Base-by-base conservation (phyloP, 768 basidiomycete genomes). In the Multifurca ochricompacta region DNA sequence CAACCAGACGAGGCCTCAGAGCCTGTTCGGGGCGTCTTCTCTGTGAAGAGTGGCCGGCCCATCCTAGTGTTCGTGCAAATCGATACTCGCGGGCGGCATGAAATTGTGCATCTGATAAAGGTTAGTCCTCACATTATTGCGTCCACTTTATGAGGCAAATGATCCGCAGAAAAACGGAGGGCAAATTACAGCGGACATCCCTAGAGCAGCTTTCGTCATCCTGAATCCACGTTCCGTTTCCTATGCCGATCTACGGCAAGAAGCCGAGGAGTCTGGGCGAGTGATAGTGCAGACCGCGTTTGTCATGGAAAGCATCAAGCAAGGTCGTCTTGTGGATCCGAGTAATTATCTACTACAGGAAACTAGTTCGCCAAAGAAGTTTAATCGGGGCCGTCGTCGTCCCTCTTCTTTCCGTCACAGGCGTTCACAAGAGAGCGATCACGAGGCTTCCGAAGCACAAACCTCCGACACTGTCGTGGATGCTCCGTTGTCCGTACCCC, bases 121-220 rank as follows among this genome's bases (percentile, higher is more conserved):
- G 57, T 57, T 32, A 42, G 51, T 57, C 27, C 21, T 47, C 34
- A 23, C 27, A 21, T 19, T 23, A 28, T 27, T 18, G 11, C 19
- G 4, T n/a, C 19, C 7, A 18, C 40, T 25, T 5, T 28, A 28
- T 14, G 40, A 52, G 14, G 7, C 34, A 27, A 47, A 52, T 30
- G 11, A 37, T 25, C 39, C 13, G 10, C 64, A 90, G 87, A 82
- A 74, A 76, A 73, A 83, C 55, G 84, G 81, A 9, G 87, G 87
- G 8, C 74, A 65, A 56, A 80, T 87, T 46, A 74, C 73, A 10
- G 71, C 73, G 21, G 73, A 74, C 32, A 74, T 79, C n/a, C 65
- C 69, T 8, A 69, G 72, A 11, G 85, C 85, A 6, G 78, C 85
- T 63, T 85, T 78, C 64, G 73, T 76, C 11, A 73, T 90, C 32